Evolutionary conservation across 768 basidiomycete species (phyloP), one percentile per base, ranked within the genome.

Genomic region (Sarcomyxa edulis): DNA sequence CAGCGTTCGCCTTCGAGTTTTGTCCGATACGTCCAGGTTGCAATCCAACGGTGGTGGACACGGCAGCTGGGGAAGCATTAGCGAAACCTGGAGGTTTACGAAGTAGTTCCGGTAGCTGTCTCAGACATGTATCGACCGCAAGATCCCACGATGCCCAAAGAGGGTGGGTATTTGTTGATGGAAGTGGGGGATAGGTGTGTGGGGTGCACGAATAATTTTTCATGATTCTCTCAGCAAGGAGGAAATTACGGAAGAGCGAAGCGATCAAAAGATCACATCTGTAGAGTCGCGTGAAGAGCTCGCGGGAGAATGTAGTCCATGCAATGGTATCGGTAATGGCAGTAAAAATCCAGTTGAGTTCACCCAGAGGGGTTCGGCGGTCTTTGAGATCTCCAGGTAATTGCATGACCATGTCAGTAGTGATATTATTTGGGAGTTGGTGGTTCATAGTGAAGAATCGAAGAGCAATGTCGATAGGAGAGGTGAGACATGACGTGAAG

Each of bases 321-420:
- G 96, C 96, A 45, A 99, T 98, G 7, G 96, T 98, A 62, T 99
- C 96, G 11, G 96, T 98, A 40, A 99, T 89, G 23, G 95, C 92
- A 1, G 93, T 98, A 64, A 98, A 98, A 46, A 98, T 98, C 96
- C 96, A 99, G 56, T 95, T 96, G n/a, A 99, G 76, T 62, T 99
- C 96, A 35, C 96, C 96, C 0, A 99, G 69, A 1, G 96, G 94
- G 1, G 96, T 98, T 18, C 94, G 78, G 14, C 96, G 77, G 54
- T 99, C 96, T 61, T 95, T 96, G 43, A 98, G 75, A 55, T 97
- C 94, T 7, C 96, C 96, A 0, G 96, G 96, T 9, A 99, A 76
- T 56, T 93, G 88, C 73, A 88, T 80, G 23, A 94, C 84, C 86
- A 92, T 88, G 52, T 97, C 92, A 20, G 84, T 72, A 7, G 81